phyloP scores from a whole-genome alignment of 495 filamentous ascomycete species.

The Choiromyces venosus region DNA sequence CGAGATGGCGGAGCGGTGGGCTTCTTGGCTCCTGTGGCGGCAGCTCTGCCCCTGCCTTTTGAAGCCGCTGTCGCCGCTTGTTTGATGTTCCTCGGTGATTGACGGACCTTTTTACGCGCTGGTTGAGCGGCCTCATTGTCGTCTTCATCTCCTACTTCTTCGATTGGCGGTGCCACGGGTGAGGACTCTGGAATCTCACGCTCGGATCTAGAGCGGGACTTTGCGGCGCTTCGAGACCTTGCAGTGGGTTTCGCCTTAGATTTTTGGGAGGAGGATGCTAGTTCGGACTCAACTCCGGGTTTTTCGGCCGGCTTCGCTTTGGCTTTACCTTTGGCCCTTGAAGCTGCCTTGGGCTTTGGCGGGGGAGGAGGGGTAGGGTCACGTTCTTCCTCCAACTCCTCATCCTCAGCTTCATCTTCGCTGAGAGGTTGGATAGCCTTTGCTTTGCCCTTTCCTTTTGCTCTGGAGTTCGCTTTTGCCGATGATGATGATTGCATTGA shows the following conservation, averaged over 20 bases:
- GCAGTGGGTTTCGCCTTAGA: slow-evolving; percentile 5
- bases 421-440: slow-evolving; percentile 15
- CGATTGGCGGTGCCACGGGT: slow-evolving; percentile 1
- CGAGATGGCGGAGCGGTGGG: background rate
- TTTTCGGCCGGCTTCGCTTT: slow-evolving; percentile 26
- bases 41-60: slow-evolving; percentile 35
- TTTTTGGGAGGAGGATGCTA: slow-evolving; percentile 29
- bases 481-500: slow-evolving; percentile 2
- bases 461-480: background rate
- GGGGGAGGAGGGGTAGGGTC: slow-evolving; percentile 10
- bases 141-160: slow-evolving; percentile 18
- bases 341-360: slow-evolving; percentile 10
- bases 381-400: slow-evolving; percentile 35
- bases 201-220: background rate
- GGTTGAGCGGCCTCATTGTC: slow-evolving; percentile 16
- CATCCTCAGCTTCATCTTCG: slow-evolving; percentile 37
- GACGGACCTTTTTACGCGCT: slow-evolving; percentile 14
- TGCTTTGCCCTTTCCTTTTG: slow-evolving; percentile 16
- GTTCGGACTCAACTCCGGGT: slow-evolving; percentile 37
- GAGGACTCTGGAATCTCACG: background rate
- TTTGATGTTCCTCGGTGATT: slow-evolving; percentile 13
- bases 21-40: slow-evolving; percentile 30
- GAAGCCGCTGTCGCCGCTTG: slow-evolving; percentile 20
- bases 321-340: slow-evolving; percentile 28
- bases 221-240: slow-evolving; percentile 24